Base-by-base conservation (phyloP, 73 alveolate genomes). In the Symbiodinium natans region DNA sequence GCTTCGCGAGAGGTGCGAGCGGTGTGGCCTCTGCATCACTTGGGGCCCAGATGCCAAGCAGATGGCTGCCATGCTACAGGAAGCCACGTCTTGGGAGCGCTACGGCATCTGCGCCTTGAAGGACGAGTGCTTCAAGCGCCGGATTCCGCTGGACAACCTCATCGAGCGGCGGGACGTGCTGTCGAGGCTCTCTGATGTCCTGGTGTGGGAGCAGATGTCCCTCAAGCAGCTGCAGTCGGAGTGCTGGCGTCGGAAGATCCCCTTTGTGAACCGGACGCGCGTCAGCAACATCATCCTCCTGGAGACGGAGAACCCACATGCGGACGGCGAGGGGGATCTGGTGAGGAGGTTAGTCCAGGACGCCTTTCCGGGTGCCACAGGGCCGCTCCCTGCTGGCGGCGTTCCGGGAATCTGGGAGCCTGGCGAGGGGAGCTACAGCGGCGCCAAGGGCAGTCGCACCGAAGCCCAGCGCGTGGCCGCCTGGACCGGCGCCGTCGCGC, bases 191-290 rank as follows among this genome's bases (percentile, higher is more conserved):
- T 71, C 27, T 21, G 88, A 71, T 41, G 88, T 71, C 11, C 25
- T 90, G 40, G 97, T 73, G 21, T 90, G 97, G 97, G 89, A 90
- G 77, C 97, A 90, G 41, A 71, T 90, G 97, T 90, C 97, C 56
- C 29, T 90, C 82, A 90, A 90, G 77, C 97, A 90, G 80, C 52
- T 90, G 56, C 86, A 90, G 97, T 90, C 82, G 15, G 97, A 90
- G 83, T 90, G 97, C 77, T 90, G 97, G 97, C 87, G 97, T 10
- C 77, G 97, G 43, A 90, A 82, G 97, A 90, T 90, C 48, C 97
- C 97, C 48, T 90, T 36, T 75, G 80, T 90, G 11, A 68, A 84
- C 15, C 63, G 52, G 85, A 90, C 36, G 80, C 97, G 97, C 21
- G 97, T 90, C 56, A 90, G 97, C 88, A 63, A 90, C 80, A 41